Conservation (phyloP, 2,329 filamentous ascomycete genomes). For the Aureobasidium lini region DNA sequence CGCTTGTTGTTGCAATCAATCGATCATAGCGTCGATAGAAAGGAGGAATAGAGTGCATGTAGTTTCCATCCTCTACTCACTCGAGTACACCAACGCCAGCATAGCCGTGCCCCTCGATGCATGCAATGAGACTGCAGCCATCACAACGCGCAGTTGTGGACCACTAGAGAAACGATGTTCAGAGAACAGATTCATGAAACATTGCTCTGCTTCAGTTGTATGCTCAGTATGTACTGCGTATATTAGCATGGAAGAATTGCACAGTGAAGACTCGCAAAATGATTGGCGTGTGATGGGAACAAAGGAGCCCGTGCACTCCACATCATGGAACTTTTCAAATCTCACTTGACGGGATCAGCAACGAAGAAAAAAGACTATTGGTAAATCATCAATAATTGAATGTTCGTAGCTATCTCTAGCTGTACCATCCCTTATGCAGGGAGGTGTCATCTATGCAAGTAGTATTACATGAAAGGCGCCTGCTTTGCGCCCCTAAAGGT, state of each 20-base stretch:
- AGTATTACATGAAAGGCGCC: conserved; percentile 1
- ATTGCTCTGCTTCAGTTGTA: no score
- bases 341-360: background rate
- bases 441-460: conserved; percentile 3
- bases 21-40: no score
- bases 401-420: conserved; percentile 8
- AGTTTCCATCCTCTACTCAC: no score
- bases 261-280: no score
- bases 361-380: background rate
- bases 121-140: no score
- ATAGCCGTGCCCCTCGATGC: background rate
- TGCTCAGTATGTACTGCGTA: no score
- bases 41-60: no score
- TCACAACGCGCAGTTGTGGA: background rate
- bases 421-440: background rate
- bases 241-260: no score
- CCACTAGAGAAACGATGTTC: background rate
- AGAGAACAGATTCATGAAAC: no score
- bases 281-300: no score
- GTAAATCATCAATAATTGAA: conserved; percentile 6
- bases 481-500: background rate
- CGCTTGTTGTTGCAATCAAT: background rate
- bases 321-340: background rate
- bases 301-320: no score
- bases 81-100: conserved; percentile 13